These are phyloP conservation scores for Asterionellopsis glacialis DNA, from an alignment of 108 stramenopile species.

Conservation along the genomic window DNA sequence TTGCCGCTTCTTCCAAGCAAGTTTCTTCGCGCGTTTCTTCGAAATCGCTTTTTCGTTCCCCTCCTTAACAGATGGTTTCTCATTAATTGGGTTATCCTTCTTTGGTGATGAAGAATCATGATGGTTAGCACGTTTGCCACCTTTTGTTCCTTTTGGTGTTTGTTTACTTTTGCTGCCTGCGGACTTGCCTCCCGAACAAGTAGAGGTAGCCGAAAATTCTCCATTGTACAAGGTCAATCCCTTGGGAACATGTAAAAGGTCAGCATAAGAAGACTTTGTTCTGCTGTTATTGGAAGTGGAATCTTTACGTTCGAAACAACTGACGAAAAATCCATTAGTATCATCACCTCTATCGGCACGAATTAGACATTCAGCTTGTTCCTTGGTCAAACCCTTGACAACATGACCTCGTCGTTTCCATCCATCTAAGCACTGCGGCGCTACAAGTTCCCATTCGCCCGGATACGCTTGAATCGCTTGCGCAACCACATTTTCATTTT, in stretches of 20 bases:
- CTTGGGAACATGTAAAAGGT: background rate
- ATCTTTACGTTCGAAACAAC: constrained; percentile 72
- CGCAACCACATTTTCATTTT: constrained; percentile 93
- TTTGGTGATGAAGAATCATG: constrained; percentile 8
- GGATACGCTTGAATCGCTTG: constrained; percentile 52
- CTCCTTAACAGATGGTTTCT: background rate
- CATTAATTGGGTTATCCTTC: constrained; percentile 12
- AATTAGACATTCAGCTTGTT: constrained; percentile 73
- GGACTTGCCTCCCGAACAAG: constrained; percentile 4
- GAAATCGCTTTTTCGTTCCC: constrained; percentile 10
- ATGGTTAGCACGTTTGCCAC: background rate
- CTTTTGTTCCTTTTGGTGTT: constrained; percentile 9
- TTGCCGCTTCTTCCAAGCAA: constrained; percentile 77
- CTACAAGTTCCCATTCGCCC: constrained; percentile 46
- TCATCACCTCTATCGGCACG: constrained; percentile 87
- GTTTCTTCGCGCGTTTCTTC: constrained; percentile 73
- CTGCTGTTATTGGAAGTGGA: background rate
- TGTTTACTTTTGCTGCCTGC: constrained; percentile 6
- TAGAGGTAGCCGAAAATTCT: constrained; percentile 9
- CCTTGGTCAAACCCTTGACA: constrained; percentile 60
- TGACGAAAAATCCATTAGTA: constrained; percentile 97
- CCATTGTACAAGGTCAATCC: constrained; percentile 9
- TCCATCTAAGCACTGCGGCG: constrained; percentile 64
- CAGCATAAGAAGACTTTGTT: constrained; percentile 1
- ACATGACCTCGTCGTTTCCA: constrained; percentile 86